Conservation (phyloP, 352 stramenopile genomes). For the Blastocystis sp. region DNA sequence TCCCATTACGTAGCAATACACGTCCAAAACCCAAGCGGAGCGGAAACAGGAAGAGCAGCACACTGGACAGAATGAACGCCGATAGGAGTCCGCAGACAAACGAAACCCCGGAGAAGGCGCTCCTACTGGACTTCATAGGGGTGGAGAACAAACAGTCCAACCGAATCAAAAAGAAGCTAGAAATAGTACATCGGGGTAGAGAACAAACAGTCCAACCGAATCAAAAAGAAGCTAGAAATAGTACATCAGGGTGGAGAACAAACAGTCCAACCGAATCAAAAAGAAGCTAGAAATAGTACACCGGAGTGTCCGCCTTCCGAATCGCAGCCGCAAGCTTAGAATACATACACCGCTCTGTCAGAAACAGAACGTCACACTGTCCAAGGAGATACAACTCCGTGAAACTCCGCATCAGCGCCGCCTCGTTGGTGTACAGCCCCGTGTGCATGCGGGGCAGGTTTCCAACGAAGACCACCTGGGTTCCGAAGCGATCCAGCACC, state of each 20-base stretch:
- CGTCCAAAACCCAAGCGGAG: too few species aligned
- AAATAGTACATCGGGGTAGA: too few species aligned
- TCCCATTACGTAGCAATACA: too few species aligned
- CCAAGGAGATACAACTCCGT: slow-evolving; percentile 5
- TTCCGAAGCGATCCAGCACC: not conserved
- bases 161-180: too few species aligned
- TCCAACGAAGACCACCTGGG: not conserved
- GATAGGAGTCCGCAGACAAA: not conserved
- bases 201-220: slow-evolving; percentile 17
- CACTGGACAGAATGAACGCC: not conserved
- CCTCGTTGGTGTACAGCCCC: not conserved
- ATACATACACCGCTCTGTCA: not conserved
- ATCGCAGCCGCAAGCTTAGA: not conserved
- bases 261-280: slow-evolving; percentile 5
- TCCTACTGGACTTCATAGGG: not conserved
- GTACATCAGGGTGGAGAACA: slow-evolving; percentile 11
- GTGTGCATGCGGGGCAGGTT: slow-evolving; percentile 28
- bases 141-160: slow-evolving; percentile 18
- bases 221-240: too few species aligned
- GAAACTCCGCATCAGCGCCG: slow-evolving; percentile 5
- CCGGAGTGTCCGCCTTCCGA: not conserved
- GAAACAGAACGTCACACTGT: slow-evolving; percentile 30
- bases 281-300: slow-evolving; percentile 37
- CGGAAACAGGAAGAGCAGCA: too few species aligned
- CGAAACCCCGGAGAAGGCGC: not conserved